Conservation (phyloP, 495 filamentous ascomycete genomes). For the Xylaria palmicola region DNA sequence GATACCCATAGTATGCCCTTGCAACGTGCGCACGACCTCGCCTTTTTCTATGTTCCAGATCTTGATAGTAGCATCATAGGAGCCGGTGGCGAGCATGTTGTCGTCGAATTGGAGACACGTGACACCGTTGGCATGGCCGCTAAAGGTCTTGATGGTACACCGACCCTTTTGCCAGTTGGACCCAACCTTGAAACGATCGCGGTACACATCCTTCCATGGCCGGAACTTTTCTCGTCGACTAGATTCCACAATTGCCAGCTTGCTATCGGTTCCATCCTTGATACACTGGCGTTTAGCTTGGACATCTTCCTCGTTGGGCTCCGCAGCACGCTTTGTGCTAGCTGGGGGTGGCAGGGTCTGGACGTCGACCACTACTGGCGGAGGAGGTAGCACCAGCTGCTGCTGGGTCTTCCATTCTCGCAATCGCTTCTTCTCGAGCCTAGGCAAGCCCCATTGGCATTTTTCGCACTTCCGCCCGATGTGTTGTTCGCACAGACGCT, state of each 20-base stretch:
- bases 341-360: background rate
- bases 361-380: background rate
- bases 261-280: slow-evolving; percentile 18
- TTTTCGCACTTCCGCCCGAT: slow-evolving; percentile 90
- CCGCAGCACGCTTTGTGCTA: slow-evolving; percentile 34
- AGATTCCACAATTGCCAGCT: slow-evolving; percentile 16
- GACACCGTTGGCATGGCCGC: slow-evolving; percentile 89
- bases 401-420: slow-evolving; percentile 86
- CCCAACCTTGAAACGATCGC: slow-evolving; percentile 83
- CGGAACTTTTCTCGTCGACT: slow-evolving; percentile 31
- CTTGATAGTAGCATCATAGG: slow-evolving; percentile 91
- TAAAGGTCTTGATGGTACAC: slow-evolving; percentile 76
- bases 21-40: slow-evolving; percentile 76
- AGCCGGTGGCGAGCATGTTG: slow-evolving; percentile 87
- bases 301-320: slow-evolving; percentile 24
- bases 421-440: slow-evolving; percentile 83
- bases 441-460: slow-evolving; percentile 91
- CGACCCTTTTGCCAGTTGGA: slow-evolving; percentile 96
- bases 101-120: slow-evolving; percentile 97
- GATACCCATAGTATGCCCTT: slow-evolving; percentile 78
- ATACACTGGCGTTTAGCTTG: slow-evolving; percentile 52
- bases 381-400: slow-evolving; percentile 32
- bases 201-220: slow-evolving; percentile 59
- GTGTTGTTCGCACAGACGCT: slow-evolving; percentile 98
- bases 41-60: slow-evolving; percentile 94